Percentiles rank a stretch among this genome's conserved stretches.
Conservation (phyloP, 1,139 yeast genomes). For the Geotrichum reessii region DNA sequence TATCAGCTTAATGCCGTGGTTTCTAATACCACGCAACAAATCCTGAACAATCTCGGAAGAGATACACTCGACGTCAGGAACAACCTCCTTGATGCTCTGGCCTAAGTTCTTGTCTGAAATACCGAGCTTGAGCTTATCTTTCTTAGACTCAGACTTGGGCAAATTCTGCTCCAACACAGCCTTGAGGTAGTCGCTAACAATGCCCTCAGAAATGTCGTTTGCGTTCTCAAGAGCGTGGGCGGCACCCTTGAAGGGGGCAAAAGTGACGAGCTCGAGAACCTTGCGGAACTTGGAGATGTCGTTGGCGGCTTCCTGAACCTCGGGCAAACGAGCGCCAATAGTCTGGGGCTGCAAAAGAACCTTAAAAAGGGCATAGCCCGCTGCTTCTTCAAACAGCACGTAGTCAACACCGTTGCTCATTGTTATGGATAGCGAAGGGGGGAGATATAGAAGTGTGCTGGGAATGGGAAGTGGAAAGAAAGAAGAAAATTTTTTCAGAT, state of each 20-base stretch:
- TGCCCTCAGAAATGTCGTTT: constrained; percentile 94
- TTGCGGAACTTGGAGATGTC: constrained; percentile 88
- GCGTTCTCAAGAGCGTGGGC: constrained; percentile 98
- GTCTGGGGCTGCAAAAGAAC: constrained; percentile 92
- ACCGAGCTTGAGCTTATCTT: constrained; percentile 60
- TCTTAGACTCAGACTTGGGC: constrained; percentile 74
- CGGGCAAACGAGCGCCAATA: constrained; percentile 83
- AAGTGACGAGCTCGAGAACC: constrained; percentile 86
- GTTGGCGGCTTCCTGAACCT: constrained; percentile 86
- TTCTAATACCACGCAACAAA: constrained; percentile 89
- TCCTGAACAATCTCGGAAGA: constrained; percentile 93
- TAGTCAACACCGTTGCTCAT: constrained; percentile 52
- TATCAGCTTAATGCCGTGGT: constrained; percentile 80
- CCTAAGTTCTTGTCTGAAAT: constrained; percentile 94
- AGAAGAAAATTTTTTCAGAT: constrained; percentile 2
- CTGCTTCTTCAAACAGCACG: constrained; percentile 95
- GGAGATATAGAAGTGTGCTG: neutral
- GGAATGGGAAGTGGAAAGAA: constrained; percentile 1
- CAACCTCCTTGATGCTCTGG: constrained; percentile 86
- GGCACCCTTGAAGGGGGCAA: constrained; percentile 98
- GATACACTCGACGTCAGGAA: constrained; percentile 85
- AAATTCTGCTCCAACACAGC: constrained; percentile 83
- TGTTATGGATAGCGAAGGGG: constrained; percentile 2
- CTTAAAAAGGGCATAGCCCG: constrained; percentile 96
- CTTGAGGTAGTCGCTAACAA: constrained; percentile 87